These are phyloP conservation scores for Citeromyces matritensis DNA, from an alignment of 805 yeast genomes.

Conservation along the genomic window DNA sequence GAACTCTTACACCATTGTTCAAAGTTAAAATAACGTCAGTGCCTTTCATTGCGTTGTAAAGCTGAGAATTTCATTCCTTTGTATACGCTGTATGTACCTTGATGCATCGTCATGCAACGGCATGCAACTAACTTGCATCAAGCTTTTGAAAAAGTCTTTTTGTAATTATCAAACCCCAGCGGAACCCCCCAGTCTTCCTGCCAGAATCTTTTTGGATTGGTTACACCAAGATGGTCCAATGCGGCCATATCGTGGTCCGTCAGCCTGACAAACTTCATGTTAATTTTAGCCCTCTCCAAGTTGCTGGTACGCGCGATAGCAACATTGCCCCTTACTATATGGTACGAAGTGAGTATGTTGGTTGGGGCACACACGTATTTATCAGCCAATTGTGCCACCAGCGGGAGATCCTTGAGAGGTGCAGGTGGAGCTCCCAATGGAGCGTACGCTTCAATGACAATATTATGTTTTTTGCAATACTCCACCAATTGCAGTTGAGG, in stretches of 20 bases:
- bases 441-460: conserved; percentile 21
- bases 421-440: conserved; percentile 33
- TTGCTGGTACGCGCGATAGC: conserved; percentile 62
- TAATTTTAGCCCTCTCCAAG: conserved; percentile 36
- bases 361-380: conserved; percentile 35
- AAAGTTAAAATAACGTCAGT: conserved; percentile 14
- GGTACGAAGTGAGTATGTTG: conserved; percentile 49
- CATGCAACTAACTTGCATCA: too few species aligned
- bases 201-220: conserved; percentile 14
- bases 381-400: conserved; percentile 29
- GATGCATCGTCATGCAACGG: too few species aligned
- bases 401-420: conserved; percentile 29
- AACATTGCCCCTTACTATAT: conserved; percentile 42
- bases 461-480: conserved; percentile 14
- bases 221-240: conserved; percentile 13
- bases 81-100: too few species aligned
- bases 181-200: conserved; percentile 14
- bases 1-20: conserved; percentile 43
- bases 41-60: too few species aligned
- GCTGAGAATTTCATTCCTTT: too few species aligned
- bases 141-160: too few species aligned
- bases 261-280: conserved; percentile 18
- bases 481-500: conserved; percentile 17
- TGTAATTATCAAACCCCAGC: conserved; percentile 18
- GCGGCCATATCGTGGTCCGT: conserved; percentile 18